Evolutionary conservation across 805 yeast genomes (phyloP), one percentile per base, ranked within the genome.

Genomic region (Jamesozyma lodderae): DNA sequence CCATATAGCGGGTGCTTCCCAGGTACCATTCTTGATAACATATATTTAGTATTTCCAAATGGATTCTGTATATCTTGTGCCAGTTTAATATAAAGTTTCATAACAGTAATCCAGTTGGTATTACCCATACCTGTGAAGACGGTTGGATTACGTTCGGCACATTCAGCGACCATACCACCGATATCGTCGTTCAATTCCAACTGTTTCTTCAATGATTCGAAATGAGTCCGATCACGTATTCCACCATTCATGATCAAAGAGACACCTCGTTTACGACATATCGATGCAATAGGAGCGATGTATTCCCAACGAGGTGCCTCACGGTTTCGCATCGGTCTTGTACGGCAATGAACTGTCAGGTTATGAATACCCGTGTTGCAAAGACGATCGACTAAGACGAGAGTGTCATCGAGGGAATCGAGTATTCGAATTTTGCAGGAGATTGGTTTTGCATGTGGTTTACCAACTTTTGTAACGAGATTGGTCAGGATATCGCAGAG

Each of bases 81-180:
- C 11, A 75, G 55, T 4, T 63, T 54, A 22, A 77, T 51, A 45
- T 75, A 84, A 43, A 84, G 81, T 33, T 65, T 67, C 9, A 75
- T 68, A 9, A 73, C 62, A 19, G 64, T 54, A 19, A 61, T 66
- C 83, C 90, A 83, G 9, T 14, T 10, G 8, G 11, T 8, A 4
- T 14, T 14, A 17, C 15, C 22, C 4, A 10, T 18, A 29, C 18
- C 23, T 4, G 21, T 57, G 57, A 92, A 92, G 27, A 84, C 79
- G 1, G 94, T 70, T 6, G 95, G 92, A 54, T 92, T 88, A 6
- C 71, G 54, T 60, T 92, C 97, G 0, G 96, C 97, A 22, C 77
- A 76, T 23, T 85, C 81, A 1, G 96, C 98, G 51, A 88, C 77
- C 98, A 92, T 90, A 6, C 85, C 88, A 4, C 97, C 95, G n/a